Base-by-base conservation (phyloP, 345 rosid genomes). In the Hypericum perforatum region DNA sequence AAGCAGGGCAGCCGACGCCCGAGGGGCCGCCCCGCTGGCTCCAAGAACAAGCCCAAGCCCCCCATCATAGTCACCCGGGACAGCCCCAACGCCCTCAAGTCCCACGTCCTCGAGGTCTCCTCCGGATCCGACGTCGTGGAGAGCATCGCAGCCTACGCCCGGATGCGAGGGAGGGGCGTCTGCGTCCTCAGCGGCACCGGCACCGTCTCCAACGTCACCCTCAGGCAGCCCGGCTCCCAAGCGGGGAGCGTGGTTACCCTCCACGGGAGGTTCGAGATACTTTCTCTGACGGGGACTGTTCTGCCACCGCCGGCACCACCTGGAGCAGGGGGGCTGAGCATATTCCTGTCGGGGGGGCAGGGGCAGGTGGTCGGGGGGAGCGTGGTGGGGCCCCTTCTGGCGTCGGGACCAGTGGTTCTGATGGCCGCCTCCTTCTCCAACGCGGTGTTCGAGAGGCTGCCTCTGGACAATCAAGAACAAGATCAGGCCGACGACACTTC, bases 291-390 rank as follows among this genome's bases (percentile, higher is more conserved):
- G 9, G 95, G 95, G 39, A 85, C 95, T 7, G 80, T 82, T 54
- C 83, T 85, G 44, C 95, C 95, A 22, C 90, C 95, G 0, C 90
- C 95, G 0, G 95, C 90, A 5, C 95, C 95, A 2, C 90, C 95
- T 0, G 72, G 82, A 11, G 84, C 90, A 0, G 85, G 95, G 5
- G 90, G 95, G 15, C 43, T 85, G 65, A 76, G 90, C 4, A 78
- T 85, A 62, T 85, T 80, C 58, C 46, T 85, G 68, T 67, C 95
- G 0, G 95, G 95, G 2, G 90, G 77, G 46, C 86, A 80, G 67
- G 95, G 95, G 8, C 89, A 82, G 73, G 89, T 85, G 41, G 80
- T 85, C 3, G 95, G 95, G 29, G 95, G 95, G 63, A 71, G 67
- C 16, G 85, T 85, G 12, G 85, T 76, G 41, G 90, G 82, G 5